phyloP scores from a whole-genome alignment of 164 flowering plant genomes.

The Kingdonia uniflora region DNA sequence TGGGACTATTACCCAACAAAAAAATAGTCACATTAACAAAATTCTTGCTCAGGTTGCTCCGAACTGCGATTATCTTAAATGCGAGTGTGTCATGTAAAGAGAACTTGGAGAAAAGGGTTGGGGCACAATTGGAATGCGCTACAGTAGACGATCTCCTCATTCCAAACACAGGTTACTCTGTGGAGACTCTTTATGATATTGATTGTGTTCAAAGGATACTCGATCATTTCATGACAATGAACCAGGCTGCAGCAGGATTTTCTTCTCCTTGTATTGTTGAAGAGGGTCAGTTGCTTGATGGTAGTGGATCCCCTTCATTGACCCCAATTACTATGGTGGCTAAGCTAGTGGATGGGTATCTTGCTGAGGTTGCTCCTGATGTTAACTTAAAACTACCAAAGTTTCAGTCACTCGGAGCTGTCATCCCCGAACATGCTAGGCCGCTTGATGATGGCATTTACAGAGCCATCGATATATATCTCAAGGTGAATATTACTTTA shows the following conservation, averaged over 20 bases:
- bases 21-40: slow-evolving; percentile 49
- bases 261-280: slow-evolving; percentile 31
- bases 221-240: slow-evolving; percentile 44
- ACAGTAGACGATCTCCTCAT: slow-evolving; percentile 60
- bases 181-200: slow-evolving; percentile 61
- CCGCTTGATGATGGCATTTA: slow-evolving; percentile 57
- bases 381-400: slow-evolving; percentile 50
- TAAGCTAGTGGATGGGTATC: slow-evolving; percentile 54
- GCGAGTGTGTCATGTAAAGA: slow-evolving; percentile 42
- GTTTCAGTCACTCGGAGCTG: slow-evolving; percentile 61
- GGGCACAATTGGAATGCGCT: slow-evolving; percentile 64
- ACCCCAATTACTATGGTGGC: slow-evolving; percentile 64
- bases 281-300: slow-evolving; percentile 36
- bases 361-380: slow-evolving; percentile 75
- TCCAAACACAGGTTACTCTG: slow-evolving; percentile 53
- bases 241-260: slow-evolving; percentile 20
- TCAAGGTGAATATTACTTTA: slow-evolving; percentile 39
- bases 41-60: slow-evolving; percentile 44
- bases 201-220: slow-evolving; percentile 69
- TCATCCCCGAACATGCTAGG: slow-evolving; percentile 70
- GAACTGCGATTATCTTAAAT: slow-evolving; percentile 50
- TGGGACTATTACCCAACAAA: slow-evolving; percentile 40
- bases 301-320: slow-evolving; percentile 26
- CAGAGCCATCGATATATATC: slow-evolving; percentile 70
- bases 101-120: slow-evolving; percentile 56